Percentiles rank a stretch among this genome's conserved stretches.
Conservation (phyloP, 768 basidiomycete species). For the Amanita fuliginea region DNA sequence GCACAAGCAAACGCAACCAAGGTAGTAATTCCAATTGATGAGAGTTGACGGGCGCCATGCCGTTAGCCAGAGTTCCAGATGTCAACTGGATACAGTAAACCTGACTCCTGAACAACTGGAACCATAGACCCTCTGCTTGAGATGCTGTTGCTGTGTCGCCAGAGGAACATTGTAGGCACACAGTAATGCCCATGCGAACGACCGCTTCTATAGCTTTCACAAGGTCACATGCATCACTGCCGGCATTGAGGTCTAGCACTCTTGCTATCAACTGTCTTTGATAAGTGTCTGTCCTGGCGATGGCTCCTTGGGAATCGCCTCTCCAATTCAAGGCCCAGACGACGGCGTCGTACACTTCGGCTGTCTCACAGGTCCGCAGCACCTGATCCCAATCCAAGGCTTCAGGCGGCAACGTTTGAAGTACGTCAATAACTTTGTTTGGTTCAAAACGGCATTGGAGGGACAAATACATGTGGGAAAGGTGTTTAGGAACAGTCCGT, state of each 20-base stretch:
- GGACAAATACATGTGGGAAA: constrained; percentile 54
- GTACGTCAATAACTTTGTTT: constrained; percentile 44
- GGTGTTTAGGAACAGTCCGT: constrained; percentile 33
- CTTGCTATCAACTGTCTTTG: constrained; percentile 37
- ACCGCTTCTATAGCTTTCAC: constrained; percentile 47
- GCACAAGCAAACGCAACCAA: constrained; percentile 62
- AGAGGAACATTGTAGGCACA: constrained; percentile 64
- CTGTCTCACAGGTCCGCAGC: constrained; percentile 53
- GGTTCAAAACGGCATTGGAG: constrained; percentile 70
- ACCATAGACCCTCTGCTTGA: constrained; percentile 81
- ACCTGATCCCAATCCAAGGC: constrained; percentile 46
- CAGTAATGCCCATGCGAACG: constrained; percentile 45
- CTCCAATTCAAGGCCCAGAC: constrained; percentile 69
- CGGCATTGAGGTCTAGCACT: constrained; percentile 28
- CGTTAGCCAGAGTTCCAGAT: constrained; percentile 20
- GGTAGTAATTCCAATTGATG: constrained; percentile 26
- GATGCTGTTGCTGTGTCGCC: constrained; percentile 25
- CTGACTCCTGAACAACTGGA: constrained; percentile 71
- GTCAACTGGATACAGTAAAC: constrained; percentile 73
- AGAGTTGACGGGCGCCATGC: constrained; percentile 4
- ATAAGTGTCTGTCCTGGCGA: constrained; percentile 54
- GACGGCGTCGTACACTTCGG: constrained; percentile 61
- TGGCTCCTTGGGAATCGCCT: constrained; percentile 52
- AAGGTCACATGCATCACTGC: constrained; percentile 18
- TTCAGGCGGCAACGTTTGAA: constrained; percentile 43